phyloP scores from a whole-genome alignment of 2,329 filamentous ascomycete genomes.

The Harringtonia aguacate region DNA sequence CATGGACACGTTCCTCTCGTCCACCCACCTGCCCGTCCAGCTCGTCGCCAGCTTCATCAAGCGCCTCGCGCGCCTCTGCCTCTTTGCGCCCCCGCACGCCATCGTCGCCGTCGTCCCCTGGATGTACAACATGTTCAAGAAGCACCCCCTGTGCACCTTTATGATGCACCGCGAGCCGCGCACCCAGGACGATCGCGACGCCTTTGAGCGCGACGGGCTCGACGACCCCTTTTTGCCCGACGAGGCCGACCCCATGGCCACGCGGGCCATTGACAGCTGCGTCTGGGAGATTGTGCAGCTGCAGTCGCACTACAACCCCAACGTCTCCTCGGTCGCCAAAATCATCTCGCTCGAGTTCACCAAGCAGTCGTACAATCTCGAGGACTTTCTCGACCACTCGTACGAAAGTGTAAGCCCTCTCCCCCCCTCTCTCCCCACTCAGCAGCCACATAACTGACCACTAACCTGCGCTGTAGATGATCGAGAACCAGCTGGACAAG shows the following conservation, averaged over 20 bases:
- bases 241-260: constrained; percentile 76
- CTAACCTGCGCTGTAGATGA: constrained; percentile 38
- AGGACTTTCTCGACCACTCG: constrained; percentile 93
- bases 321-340: constrained; percentile 85
- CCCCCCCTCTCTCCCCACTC: not conserved
- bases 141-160: constrained; percentile 83
- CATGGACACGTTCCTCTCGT: constrained; percentile 79
- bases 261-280: constrained; percentile 79
- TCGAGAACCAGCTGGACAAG: constrained; percentile 76
- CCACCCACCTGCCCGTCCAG: constrained; percentile 82
- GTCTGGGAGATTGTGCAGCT: constrained; percentile 91
- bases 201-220: constrained; percentile 45
- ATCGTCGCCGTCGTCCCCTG: constrained; percentile 85
- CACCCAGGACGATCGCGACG: constrained; percentile 41
- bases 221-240: constrained; percentile 66
- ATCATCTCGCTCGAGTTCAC: constrained; percentile 97
- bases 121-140: constrained; percentile 89
- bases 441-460: not conserved
- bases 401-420: constrained; percentile 60
- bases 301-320: constrained; percentile 91
- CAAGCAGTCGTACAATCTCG: constrained; percentile 87
- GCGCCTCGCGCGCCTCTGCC: constrained; percentile 68
- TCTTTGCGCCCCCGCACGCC: constrained; percentile 82
- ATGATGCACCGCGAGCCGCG: constrained; percentile 78
- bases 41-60: constrained; percentile 96